Percentiles rank a stretch among this genome's conserved stretches.
Evolutionary conservation across 495 filamentous ascomycete genomes (phyloP).

Genomic region (Talaromyces nanjingensis): DNA sequence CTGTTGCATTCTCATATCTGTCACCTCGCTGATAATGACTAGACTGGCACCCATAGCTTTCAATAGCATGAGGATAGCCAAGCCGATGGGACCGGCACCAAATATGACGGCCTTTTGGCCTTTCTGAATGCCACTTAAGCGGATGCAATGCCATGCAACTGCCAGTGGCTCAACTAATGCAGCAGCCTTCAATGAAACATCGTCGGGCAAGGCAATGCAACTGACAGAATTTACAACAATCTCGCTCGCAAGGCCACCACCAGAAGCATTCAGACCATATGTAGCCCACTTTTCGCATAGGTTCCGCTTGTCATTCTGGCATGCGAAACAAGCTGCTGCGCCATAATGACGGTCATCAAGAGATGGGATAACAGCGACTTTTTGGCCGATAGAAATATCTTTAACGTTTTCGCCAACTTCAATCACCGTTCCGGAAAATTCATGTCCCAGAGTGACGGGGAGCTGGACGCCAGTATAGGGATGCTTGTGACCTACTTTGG

Average conservation of each 20-base stretch:
- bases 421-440: slow-evolving; percentile 32
- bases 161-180: slow-evolving; percentile 48
- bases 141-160: slow-evolving; percentile 63
- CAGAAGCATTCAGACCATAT: slow-evolving; percentile 22
- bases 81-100: slow-evolving; percentile 57
- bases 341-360: neutral
- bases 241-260: slow-evolving; percentile 47
- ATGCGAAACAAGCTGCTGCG: neutral
- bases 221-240: slow-evolving; percentile 28
- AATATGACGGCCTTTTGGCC: slow-evolving; percentile 47
- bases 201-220: neutral
- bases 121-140: slow-evolving; percentile 40
- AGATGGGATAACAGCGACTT: neutral
- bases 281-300: neutral
- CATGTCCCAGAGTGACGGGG: slow-evolving; percentile 46
- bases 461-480: slow-evolving; percentile 40
- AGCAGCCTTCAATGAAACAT: too few relatives aligned
- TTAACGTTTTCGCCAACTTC: neutral
- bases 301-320: neutral
- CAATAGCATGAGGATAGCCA: slow-evolving; percentile 54
- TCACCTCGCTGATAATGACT: slow-evolving; percentile 53
- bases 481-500: slow-evolving; percentile 33
- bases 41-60: slow-evolving; percentile 38
- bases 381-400: neutral
- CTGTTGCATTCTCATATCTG: slow-evolving; percentile 12